Evolutionary conservation across 2,329 filamentous ascomycete species (phyloP).

Genomic region (Pyrenochaeta sp.): DNA sequence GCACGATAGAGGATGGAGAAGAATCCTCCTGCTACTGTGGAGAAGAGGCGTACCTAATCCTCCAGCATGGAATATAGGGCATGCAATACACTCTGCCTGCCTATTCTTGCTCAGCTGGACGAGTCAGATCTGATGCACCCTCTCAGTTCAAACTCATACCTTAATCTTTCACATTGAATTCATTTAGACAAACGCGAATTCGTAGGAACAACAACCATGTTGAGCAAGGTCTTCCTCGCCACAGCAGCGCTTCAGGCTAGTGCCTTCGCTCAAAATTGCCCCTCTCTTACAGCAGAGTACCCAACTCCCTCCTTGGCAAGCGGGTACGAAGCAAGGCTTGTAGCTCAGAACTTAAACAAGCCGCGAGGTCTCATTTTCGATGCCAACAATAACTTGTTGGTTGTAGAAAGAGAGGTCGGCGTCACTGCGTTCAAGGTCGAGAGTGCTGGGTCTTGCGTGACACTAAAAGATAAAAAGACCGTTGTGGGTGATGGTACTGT

Average conservation of each 20-base stretch:
- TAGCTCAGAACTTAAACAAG: constrained; percentile 51
- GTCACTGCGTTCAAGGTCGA: constrained; percentile 45
- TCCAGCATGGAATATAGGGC: neutral
- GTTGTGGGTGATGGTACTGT: constrained; percentile 20
- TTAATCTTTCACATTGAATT: too few species aligned
- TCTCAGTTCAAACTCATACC: neutral
- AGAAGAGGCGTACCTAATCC: neutral
- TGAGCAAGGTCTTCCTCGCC: constrained; percentile 13
- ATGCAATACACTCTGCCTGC: neutral
- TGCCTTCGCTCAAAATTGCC: constrained; percentile 15
- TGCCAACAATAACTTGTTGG: constrained; percentile 52
- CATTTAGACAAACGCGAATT: neutral
- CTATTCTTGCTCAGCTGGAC: neutral
- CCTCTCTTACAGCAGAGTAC: constrained; percentile 39
- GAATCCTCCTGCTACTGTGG: neutral
- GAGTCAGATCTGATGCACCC: neutral
- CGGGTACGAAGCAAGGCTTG: constrained; percentile 49
- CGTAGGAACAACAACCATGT: constrained; percentile 1
- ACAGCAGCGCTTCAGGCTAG: constrained; percentile 15
- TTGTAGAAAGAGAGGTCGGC: constrained; percentile 50
- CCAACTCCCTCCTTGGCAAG: constrained; percentile 47
- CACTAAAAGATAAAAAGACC: constrained; percentile 16
- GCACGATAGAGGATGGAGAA: neutral
- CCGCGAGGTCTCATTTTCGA: constrained; percentile 58
- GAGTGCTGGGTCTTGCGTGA: constrained; percentile 20